phyloP scores from a whole-genome alignment of 179 eudicot species.

The Amaranthus tricolor region DNA sequence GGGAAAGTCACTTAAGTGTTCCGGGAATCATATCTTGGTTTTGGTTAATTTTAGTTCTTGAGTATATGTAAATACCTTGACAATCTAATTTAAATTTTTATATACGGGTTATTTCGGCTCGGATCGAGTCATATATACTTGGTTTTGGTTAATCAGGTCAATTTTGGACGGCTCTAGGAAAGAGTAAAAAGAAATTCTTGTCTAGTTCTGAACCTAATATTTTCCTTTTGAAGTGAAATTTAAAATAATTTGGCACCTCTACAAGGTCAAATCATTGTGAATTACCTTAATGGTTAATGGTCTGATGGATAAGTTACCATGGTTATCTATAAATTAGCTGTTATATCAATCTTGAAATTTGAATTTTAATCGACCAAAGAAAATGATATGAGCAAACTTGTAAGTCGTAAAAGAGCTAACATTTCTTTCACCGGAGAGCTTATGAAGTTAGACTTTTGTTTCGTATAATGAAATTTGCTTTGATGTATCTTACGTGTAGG shows the following conservation, averaged over 20 bases:
- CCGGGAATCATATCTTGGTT: too few species aligned
- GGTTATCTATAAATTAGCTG: not conserved
- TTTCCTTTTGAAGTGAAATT: not conserved
- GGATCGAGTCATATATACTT: too few species aligned
- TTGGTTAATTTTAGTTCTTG: too few species aligned
- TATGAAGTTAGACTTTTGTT: slow-evolving; percentile 11
- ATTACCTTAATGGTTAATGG: not conserved
- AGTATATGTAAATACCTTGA: too few species aligned
- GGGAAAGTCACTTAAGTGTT: too few species aligned
- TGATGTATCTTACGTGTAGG: slow-evolving; percentile 38
- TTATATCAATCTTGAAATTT: not conserved
- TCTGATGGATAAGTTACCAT: not conserved
- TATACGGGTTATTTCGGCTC: too few species aligned
- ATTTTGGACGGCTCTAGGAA: not conserved
- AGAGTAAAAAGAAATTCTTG: not conserved
- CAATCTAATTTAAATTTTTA: too few species aligned
- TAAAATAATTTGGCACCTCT: not conserved
- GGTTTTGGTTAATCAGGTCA: too few species aligned
- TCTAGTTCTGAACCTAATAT: not conserved
- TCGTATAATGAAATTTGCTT: slow-evolving; percentile 12
- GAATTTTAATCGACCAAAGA: not conserved
- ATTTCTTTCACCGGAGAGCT: not conserved
- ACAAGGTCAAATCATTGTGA: not conserved
- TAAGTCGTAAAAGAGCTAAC: not conserved
- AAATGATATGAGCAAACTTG: not conserved